Base-by-base conservation (phyloP, 129 eudicot genomes). In the Centella asiatica region DNA sequence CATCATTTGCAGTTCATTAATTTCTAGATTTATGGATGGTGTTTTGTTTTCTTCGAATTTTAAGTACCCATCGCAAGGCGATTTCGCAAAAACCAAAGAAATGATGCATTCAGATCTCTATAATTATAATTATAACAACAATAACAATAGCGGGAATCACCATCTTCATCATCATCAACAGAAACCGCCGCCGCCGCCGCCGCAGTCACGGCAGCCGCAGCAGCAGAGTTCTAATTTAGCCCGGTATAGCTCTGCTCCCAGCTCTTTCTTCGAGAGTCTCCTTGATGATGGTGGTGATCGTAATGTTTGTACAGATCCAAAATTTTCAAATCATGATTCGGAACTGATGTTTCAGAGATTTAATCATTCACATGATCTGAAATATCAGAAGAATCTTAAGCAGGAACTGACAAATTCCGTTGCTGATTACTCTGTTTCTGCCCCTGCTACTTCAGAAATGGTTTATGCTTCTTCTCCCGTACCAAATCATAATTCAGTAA, bases 21-120 rank as follows among this genome's bases (percentile, higher is more conserved):
- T 84, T 46, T 68, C 90, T 9, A 66, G 86, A 66, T 79, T 77
- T 53, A 77, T 77, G 71, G 81, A 77, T 20, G 57, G 65, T 0
- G 4, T 83, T 4, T 39, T 79, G 50, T 74, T 76, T 49, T 77
- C 86, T 0, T 58, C 76, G 5, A 76, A 60, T 60, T 78, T 77
- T 45, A 84, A 80, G 71, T 77, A 72, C 66, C 64, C 80, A 13
- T 56, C 77, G 0, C 86, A 74, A 24, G 76, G 72, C 3, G 83
- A 71, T 23, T 74, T 71, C 66, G 68, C 78, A 1, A 80, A 75
- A 74, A 78, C 64, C 46, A 66, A 62, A 64, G 86, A 84, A 62
- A 65, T 31, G 59, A 42, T 36, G 39, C 6, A n/a, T 46, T 46
- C 51, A 46, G 51, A 46, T 46, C 51, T 46, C n/a, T 46, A 46